A percentile compares a stretch with the other conserved stretches of the same genome.
Evolutionary conservation across 2,329 filamentous ascomycete genomes (phyloP).

Genomic region (Berkeleyomyces rouxiae): DNA sequence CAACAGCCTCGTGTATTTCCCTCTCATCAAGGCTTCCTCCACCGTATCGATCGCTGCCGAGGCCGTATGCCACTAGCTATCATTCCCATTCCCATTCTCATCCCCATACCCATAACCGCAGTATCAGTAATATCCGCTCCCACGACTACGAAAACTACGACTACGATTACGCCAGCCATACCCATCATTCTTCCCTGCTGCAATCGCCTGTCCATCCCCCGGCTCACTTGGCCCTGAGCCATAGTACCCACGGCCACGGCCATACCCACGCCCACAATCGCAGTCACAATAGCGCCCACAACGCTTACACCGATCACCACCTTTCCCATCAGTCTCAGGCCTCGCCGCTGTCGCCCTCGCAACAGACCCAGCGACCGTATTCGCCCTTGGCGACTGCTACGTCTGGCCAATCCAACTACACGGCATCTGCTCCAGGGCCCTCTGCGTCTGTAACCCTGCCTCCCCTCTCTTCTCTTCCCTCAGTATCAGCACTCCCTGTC

Average conservation of each 20-base stretch:
- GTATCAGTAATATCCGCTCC: conserved; percentile 3
- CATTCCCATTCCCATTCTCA: neutral
- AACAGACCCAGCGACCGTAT: conserved; percentile 16
- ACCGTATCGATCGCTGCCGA: conserved; percentile 5
- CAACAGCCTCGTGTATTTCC: conserved; percentile 8
- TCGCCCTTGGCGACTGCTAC: neutral
- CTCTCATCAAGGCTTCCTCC: conserved; percentile 9
- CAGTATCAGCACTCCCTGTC: conserved; percentile 7
- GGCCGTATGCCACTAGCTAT: conserved; percentile 1
- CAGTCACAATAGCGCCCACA: conserved; percentile 5
- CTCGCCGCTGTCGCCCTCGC: conserved; percentile 13
- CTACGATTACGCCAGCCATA: conserved; percentile 9
- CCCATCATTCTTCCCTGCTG: neutral
- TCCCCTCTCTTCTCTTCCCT: conserved; percentile 18
- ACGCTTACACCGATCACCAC: conserved; percentile 4
- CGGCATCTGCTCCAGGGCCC: conserved; percentile 16
- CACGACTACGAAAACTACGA: conserved; percentile 12
- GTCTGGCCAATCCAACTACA: conserved; percentile 1
- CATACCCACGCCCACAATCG: neutral
- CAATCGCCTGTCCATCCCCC: conserved; percentile 6
- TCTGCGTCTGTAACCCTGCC: conserved; percentile 23
- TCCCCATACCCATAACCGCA: neutral
- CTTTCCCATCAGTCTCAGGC: conserved; percentile 34
- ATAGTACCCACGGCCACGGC: neutral
- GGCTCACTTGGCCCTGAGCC: conserved; percentile 4